Base-by-base conservation (phyloP, 2,329 filamentous ascomycete species). In the Lasiodiplodia sp. region DNA sequence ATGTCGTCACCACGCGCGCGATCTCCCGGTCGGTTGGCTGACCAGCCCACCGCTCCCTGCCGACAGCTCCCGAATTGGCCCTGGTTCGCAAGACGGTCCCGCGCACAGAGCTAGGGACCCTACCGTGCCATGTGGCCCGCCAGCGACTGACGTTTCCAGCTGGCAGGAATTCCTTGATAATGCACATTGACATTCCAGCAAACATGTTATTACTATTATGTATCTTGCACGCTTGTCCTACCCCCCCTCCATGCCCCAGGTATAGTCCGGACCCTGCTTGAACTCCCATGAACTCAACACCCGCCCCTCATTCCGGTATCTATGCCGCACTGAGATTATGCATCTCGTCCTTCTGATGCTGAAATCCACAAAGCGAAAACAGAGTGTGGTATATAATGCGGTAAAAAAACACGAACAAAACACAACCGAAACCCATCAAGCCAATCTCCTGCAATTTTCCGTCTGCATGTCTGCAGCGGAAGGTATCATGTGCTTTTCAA, bases 331-430 rank as follows among this genome's bases (percentile, higher is more conserved):
- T 64, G 51, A 16, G 21, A 49, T 28, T 47, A 31, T 38, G 60
- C 44, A 64, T 49, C 31, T 64, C 60, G 18, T 23, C 60, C 12
- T 25, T 7, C 60, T 31, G 21, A 37, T 64, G 60, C 60, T 25
- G 47, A 23, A 49, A 34, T 34, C 10, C 12, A 37, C 23, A 21
- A 23, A 52, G 34, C n/a, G 18, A 52, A 64, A 38, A 38, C 40
- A n/a, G 47, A 49, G 18, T 21, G 60, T 64, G 60, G 60, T 64
- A 64, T 64, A 64, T 64, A 47, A 52, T 64, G 60, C 60, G 51
- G 25, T 11, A 31, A 62, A 47, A 64, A 49, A 64, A 49, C 51
- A 52, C 25, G 25, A n/a, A 57, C 34, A 57, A 57, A 31, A 57
- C 18, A 14, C 47, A 64, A 47, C 44, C 44, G n/a, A 52, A 64